A percentile compares a stretch with the other conserved stretches of the same genome.
phyloP scores from a whole-genome alignment of 1,139 yeast genomes.

The Kluyveromyces marxianus region DNA sequence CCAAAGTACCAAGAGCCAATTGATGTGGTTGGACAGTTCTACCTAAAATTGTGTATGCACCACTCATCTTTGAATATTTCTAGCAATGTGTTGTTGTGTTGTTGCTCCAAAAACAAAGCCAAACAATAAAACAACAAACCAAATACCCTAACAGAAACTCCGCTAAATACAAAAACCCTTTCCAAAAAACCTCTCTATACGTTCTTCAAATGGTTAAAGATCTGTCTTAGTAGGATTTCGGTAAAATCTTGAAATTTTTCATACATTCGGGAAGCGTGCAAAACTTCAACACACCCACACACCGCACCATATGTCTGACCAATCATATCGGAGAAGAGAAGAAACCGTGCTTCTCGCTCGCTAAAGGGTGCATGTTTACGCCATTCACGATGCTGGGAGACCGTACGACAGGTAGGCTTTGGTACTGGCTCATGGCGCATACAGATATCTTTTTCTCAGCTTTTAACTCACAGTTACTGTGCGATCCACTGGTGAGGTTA shows the following conservation, averaged over 20 bases:
- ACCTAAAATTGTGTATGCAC: conserved; percentile 73
- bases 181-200: too few species aligned
- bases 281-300: conserved; percentile 5
- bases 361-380: too few species aligned
- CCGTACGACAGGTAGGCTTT: too few species aligned
- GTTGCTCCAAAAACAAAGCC: neutral
- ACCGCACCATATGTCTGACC: conserved; percentile 1
- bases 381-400: too few species aligned
- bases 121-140: neutral
- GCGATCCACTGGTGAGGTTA: too few species aligned
- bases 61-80: conserved; percentile 48
- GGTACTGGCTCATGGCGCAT: too few species aligned
- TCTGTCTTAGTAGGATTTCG: neutral
- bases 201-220: too few species aligned
- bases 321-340: neutral
- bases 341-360: too few species aligned
- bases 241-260: too few species aligned
- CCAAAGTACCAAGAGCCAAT: conserved; percentile 63
- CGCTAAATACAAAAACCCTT: neutral
- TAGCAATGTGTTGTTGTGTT: neutral
- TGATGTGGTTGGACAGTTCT: conserved; percentile 68
- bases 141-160: neutral
- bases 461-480: too few species aligned
- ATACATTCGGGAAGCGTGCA: neutral
- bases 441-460: too few species aligned